Evolutionary conservation across 2,329 filamentous ascomycete species (phyloP).

Genomic region (Phialophora verrucosa): DNA sequence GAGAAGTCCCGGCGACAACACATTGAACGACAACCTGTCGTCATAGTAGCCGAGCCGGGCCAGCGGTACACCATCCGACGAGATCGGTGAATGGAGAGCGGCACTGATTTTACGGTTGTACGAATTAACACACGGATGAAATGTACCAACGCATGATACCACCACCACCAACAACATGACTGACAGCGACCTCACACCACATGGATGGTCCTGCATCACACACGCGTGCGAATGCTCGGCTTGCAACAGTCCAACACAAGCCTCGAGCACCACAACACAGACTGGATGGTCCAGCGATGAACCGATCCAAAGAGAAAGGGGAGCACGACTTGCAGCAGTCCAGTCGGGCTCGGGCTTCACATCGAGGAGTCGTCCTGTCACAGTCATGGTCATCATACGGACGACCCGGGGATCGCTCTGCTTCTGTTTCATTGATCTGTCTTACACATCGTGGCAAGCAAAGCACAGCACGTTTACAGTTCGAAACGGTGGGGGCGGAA

Average conservation of each 20-base stretch:
- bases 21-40: constrained; percentile 31
- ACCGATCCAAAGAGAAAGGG: constrained; percentile 27
- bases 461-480: neutral
- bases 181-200: neutral
- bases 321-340: constrained; percentile 38
- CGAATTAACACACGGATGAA: constrained; percentile 1
- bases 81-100: constrained; percentile 17
- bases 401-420: too few species aligned
- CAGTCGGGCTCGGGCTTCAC: constrained; percentile 24
- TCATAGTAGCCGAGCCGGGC: constrained; percentile 34
- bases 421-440: neutral
- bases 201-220: constrained; percentile 26
- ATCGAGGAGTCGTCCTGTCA: neutral
- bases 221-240: constrained; percentile 20
- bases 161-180: constrained; percentile 20
- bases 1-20: constrained; percentile 25
- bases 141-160: constrained; percentile 25
- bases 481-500: neutral
- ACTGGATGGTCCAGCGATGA: constrained; percentile 37
- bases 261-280: constrained; percentile 21
- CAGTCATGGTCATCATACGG: too few species aligned
- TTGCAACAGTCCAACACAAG: constrained; percentile 16
- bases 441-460: neutral
- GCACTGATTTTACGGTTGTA: constrained; percentile 5
- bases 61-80: constrained; percentile 23